These are phyloP conservation scores for Entomortierella lignicola DNA, from an alignment of 192 early-diverging fungal genomes.

Conservation along the genomic window DNA sequence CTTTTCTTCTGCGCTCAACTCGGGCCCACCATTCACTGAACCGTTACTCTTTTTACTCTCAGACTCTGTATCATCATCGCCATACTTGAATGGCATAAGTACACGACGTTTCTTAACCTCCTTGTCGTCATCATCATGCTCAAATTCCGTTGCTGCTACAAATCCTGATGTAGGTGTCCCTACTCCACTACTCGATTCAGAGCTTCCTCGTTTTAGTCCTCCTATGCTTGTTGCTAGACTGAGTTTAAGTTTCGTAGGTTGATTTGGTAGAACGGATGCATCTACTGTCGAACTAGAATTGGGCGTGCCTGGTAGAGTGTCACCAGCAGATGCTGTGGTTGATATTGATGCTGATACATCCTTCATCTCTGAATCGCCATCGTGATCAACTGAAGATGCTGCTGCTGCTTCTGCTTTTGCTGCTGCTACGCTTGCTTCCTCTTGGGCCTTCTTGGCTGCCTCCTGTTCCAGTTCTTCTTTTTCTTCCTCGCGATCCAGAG, in stretches of 20 bases:
- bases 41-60: constrained; percentile 22
- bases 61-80: constrained; percentile 58
- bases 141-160: constrained; percentile 46
- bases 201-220: constrained; percentile 26
- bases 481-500: constrained; percentile 71
- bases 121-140: constrained; percentile 65
- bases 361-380: constrained; percentile 17
- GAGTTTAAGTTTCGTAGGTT: constrained; percentile 35
- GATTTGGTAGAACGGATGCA: constrained; percentile 19
- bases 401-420: constrained; percentile 35
- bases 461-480: constrained; percentile 74
- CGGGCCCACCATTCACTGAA: constrained; percentile 7
- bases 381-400: constrained; percentile 3
- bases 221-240: constrained; percentile 11
- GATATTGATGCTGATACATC: constrained; percentile 3
- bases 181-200: constrained; percentile 21
- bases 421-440: constrained; percentile 32
- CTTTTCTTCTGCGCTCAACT: constrained; percentile 60
- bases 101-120: constrained; percentile 58
- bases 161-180: constrained; percentile 26
- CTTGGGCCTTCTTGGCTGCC: constrained; percentile 52
- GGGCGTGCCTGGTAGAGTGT: not conserved
- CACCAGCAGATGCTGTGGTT: not conserved
- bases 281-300: not conserved
- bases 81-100: constrained; percentile 63